Conservation (phyloP, 371 early-diverging fungal genomes). For the Mucor ambiguus region DNA sequence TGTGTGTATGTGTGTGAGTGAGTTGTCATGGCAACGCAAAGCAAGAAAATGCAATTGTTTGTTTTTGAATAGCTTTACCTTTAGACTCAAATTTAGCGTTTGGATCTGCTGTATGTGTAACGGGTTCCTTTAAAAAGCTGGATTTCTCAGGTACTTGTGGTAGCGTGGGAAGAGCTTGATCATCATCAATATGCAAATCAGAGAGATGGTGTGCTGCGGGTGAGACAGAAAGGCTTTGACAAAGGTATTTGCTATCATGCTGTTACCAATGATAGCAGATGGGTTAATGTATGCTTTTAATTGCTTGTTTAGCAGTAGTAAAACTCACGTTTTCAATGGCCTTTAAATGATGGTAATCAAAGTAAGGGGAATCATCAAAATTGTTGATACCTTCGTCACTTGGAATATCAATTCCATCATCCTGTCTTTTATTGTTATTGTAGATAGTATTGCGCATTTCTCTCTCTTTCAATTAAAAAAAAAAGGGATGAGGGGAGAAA, state of each 20-base stretch:
- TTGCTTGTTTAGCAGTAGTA: not conserved
- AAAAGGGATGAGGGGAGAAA: conserved; percentile 2
- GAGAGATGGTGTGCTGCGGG: conserved; percentile 16
- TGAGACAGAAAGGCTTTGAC: conserved; percentile 34
- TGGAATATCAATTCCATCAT: conserved; percentile 19
- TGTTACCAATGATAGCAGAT: not conserved
- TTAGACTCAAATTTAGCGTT: conserved; percentile 9
- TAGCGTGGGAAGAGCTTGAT: conserved; percentile 5
- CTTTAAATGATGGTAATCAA: conserved; percentile 50
- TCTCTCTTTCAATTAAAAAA: not conserved
- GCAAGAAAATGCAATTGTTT: not conserved
- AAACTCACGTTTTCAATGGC: conserved; percentile 42
- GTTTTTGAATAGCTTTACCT: conserved; percentile 3
- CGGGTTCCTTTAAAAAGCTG: not conserved
- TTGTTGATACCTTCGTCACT: conserved; percentile 18
- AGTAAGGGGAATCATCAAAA: conserved; percentile 43
- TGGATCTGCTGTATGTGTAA: conserved; percentile 14
- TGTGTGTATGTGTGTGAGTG: not conserved
- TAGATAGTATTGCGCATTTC: not conserved
- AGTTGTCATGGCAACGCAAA: not conserved
- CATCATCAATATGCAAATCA: conserved; percentile 3
- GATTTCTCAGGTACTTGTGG: conserved; percentile 10
- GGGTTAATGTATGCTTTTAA: not conserved
- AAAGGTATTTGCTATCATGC: conserved; percentile 51
- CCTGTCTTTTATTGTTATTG: conserved; percentile 5